Evolutionary conservation across 2,329 filamentous ascomycete species (phyloP).

Genomic region (Beauveria scarabaeidicola): DNA sequence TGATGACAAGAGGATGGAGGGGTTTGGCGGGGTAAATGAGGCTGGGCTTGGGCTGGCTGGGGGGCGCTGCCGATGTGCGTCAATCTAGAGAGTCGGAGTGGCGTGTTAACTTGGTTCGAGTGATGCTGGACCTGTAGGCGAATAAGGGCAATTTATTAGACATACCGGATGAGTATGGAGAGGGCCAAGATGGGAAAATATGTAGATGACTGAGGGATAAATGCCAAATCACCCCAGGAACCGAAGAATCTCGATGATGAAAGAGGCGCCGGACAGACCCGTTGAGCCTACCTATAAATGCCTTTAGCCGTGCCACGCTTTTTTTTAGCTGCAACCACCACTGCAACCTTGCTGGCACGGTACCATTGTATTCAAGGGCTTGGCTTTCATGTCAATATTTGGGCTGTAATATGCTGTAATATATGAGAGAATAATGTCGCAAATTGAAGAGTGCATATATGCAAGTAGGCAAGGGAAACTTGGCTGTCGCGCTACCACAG

Average conservation of each 20-base stretch:
- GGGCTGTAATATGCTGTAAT: not conserved
- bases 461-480: no score
- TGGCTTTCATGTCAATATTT: not conserved
- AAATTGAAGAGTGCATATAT: no score
- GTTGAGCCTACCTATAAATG: not conserved
- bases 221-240: not conserved
- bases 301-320: not conserved
- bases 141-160: not conserved
- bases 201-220: not conserved
- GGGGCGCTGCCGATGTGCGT: not conserved
- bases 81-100: not conserved
- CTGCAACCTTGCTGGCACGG: not conserved
- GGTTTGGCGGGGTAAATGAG: constrained; percentile 3
- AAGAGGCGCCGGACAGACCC: constrained; percentile 7
- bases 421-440: no score
- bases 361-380: not conserved
- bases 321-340: not conserved
- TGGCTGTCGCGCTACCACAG: no score
- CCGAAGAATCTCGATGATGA: constrained; percentile 4
- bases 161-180: not conserved
- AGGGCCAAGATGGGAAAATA: not conserved
- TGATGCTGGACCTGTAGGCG: not conserved
- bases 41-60: not conserved
- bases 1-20: not conserved
- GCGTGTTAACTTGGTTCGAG: not conserved